Evolutionary conservation across 2,329 filamentous ascomycete genomes (phyloP).

Genomic region (Xylariaceae sp.): DNA sequence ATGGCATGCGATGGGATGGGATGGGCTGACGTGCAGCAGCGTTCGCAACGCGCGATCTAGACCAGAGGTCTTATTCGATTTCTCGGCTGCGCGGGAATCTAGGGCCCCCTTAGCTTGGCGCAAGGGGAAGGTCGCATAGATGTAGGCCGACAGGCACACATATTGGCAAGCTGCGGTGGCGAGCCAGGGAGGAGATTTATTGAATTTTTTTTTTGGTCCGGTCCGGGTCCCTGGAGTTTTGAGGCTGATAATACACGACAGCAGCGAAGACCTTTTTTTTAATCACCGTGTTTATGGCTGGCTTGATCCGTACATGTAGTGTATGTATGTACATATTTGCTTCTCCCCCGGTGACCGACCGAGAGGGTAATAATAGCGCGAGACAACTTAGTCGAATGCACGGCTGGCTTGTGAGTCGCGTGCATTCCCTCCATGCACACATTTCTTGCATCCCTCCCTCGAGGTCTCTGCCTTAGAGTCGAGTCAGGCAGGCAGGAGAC

Average conservation of each 20-base stretch:
- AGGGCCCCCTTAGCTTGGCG: not conserved
- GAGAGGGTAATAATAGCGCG: not conserved
- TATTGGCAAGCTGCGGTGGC: not conserved
- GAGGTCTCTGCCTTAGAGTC: too few species aligned
- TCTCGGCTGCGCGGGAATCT: not conserved
- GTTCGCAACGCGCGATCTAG: not conserved
- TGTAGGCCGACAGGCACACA: not conserved
- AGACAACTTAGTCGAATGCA: not conserved
- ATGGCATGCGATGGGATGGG: not conserved
- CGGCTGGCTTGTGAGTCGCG: not conserved
- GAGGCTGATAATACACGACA: not conserved
- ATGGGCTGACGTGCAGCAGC: not conserved
- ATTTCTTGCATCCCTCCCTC: not conserved
- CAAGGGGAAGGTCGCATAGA: not conserved
- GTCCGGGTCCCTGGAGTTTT: conserved; percentile 1
- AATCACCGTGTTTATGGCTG: not conserved
- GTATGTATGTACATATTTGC: too few species aligned
- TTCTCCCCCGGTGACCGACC: not conserved
- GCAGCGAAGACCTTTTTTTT: not conserved
- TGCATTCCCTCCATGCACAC: not conserved
- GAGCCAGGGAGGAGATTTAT: not conserved
- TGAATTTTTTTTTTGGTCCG: conserved; percentile 1
- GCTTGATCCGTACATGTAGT: too few species aligned
- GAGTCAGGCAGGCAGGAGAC: too few species aligned
- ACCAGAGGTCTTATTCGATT: not conserved